Evolutionary conservation across 1,284 basidiomycete genomes (phyloP).

Genomic region (Rhodotorula sp.): DNA sequence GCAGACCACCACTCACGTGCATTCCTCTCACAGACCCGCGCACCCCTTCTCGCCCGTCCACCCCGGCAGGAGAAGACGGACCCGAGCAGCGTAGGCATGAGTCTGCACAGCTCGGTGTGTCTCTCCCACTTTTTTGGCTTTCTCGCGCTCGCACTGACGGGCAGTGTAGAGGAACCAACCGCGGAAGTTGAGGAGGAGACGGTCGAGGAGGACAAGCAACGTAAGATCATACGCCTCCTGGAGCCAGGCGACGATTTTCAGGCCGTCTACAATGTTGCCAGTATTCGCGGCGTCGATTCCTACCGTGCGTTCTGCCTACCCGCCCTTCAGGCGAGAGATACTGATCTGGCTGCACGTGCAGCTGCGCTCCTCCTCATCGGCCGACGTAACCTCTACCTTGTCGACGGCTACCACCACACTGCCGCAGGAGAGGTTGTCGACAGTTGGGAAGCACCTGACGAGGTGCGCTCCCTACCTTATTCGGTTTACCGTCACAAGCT

Average conservation of each 20-base stretch:
- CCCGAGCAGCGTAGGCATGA: background rate
- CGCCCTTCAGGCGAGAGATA: no score
- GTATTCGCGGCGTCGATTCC: slow-evolving; percentile 82
- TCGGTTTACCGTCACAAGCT: slow-evolving; percentile 56
- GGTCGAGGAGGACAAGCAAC: slow-evolving; percentile 67
- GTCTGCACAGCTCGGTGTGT: background rate
- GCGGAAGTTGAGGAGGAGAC: slow-evolving; percentile 46
- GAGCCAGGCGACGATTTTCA: slow-evolving; percentile 89
- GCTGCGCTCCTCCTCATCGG: slow-evolving; percentile 87
- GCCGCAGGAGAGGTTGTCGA: slow-evolving; percentile 86
- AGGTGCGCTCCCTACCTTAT: slow-evolving; percentile 69
- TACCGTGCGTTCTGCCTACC: slow-evolving; percentile 61
- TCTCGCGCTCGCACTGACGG: no score
- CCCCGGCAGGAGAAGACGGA: background rate
- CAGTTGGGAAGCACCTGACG: slow-evolving; percentile 78
- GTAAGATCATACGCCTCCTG: slow-evolving; percentile 58
- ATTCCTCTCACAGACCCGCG: no score
- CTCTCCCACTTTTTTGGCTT: background rate
- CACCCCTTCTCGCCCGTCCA: background rate
- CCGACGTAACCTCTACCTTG: slow-evolving; percentile 79
- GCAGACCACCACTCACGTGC: no score
- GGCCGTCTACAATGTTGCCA: slow-evolving; percentile 80
- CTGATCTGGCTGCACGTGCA: slow-evolving; percentile 42
- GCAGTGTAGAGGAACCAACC: background rate
- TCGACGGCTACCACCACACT: slow-evolving; percentile 89